Evolutionary conservation across 2,329 filamentous ascomycete genomes (phyloP).

Genomic region (Penicillium sp.): DNA sequence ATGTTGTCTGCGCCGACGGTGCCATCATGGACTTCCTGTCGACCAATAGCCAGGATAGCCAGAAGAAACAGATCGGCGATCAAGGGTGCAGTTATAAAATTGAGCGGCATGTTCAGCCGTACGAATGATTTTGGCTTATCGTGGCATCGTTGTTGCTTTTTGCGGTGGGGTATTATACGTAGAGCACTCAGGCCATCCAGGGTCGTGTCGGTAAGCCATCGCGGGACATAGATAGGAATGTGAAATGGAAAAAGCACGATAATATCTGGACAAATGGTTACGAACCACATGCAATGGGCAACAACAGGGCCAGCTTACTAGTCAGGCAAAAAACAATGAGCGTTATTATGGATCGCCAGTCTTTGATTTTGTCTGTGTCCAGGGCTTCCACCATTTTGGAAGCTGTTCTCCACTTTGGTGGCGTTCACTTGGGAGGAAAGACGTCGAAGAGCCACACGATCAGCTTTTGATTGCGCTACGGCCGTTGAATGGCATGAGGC

Average conservation of each 20-base stretch:
- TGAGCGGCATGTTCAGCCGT: conserved; percentile 57
- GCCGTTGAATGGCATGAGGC: conserved; percentile 1
- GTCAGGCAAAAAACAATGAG: conserved; percentile 64
- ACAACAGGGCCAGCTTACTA: conserved; percentile 50
- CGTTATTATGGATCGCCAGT: conserved; percentile 66
- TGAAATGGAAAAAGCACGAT: conserved; percentile 65
- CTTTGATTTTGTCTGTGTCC: conserved; percentile 53
- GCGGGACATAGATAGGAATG: conserved; percentile 58
- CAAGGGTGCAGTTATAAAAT: conserved; percentile 65
- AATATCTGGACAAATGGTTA: conserved; percentile 49
- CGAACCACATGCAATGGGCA: neutral
- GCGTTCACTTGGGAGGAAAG: neutral
- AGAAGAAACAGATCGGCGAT: conserved; percentile 67
- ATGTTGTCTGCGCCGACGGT: conserved; percentile 63
- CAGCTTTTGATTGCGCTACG: conserved; percentile 4
- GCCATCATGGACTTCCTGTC: conserved; percentile 62
- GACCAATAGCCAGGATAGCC: conserved; percentile 63
- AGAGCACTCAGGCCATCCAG: conserved; percentile 42
- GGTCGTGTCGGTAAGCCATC: conserved; percentile 44
- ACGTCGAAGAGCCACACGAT: conserved; percentile 1
- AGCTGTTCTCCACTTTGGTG: neutral
- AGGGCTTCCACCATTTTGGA: conserved; percentile 32
- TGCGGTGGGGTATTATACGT: conserved; percentile 52
- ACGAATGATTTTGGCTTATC: conserved; percentile 42
- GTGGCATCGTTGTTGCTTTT: conserved; percentile 20